These are phyloP conservation scores for Rhodotorula glutinis DNA, from an alignment of 1,284 basidiomycete genomes.

Conservation along the genomic window DNA sequence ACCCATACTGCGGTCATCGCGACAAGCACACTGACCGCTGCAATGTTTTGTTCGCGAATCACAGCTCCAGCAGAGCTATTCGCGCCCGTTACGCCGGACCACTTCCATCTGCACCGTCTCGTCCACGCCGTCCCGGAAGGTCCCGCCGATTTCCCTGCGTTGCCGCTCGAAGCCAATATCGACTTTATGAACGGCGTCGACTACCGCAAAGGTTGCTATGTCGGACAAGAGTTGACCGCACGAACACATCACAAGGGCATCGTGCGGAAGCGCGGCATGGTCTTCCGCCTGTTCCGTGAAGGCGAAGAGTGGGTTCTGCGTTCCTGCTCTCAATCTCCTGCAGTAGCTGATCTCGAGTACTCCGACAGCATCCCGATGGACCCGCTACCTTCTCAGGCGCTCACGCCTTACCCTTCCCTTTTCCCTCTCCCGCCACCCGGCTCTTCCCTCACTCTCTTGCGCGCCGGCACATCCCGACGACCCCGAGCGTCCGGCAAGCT, in stretches of 20 bases:
- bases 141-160: constrained; percentile 69
- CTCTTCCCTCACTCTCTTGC: constrained; percentile 26
- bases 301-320: constrained; percentile 33
- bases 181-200: constrained; percentile 95
- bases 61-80: constrained; percentile 29
- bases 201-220: constrained; percentile 96
- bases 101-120: constrained; percentile 76
- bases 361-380: constrained; percentile 24
- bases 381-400: constrained; percentile 22
- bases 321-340: neutral
- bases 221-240: constrained; percentile 96
- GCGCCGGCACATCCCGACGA: constrained; percentile 11
- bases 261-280: constrained; percentile 84
- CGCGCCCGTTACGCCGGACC: constrained; percentile 12
- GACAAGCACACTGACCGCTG: no score
- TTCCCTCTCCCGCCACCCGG: constrained; percentile 33
- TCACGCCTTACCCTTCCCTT: constrained; percentile 29
- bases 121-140: constrained; percentile 86
- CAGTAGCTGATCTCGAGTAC: neutral
- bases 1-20: neutral
- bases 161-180: constrained; percentile 91
- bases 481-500: constrained; percentile 40
- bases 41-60: neutral
- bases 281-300: constrained; percentile 57
- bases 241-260: constrained; percentile 93